These are phyloP conservation scores for Cyathus striatus DNA, from an alignment of 768 basidiomycete genomes.

Conservation along the genomic window DNA sequence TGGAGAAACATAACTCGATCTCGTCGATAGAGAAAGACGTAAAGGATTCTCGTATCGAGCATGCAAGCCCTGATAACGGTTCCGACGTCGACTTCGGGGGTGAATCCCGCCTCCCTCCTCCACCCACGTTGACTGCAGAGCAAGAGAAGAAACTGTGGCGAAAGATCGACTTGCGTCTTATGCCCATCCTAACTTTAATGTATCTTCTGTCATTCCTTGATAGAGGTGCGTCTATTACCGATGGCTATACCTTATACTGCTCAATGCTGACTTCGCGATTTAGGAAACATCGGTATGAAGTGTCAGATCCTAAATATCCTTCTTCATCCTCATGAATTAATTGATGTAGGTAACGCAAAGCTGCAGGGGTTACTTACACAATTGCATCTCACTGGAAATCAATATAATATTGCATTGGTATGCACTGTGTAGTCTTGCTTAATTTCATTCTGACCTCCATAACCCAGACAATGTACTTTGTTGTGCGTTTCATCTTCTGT, in stretches of 20 bases:
- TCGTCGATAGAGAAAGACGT: not conserved
- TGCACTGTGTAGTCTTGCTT: constrained; percentile 5
- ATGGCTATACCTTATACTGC: too few relatives aligned
- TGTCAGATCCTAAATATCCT: not conserved
- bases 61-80: not conserved
- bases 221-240: constrained; percentile 35
- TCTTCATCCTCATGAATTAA: not conserved
- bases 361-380: constrained; percentile 57
- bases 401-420: constrained; percentile 67
- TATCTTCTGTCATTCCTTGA: constrained; percentile 65
- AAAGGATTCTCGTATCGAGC: not conserved
- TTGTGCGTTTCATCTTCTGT: constrained; percentile 33
- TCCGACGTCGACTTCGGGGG: constrained; percentile 35
- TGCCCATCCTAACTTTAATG: constrained; percentile 56
- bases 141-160: constrained; percentile 51
- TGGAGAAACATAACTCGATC: not conserved
- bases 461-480: constrained; percentile 62
- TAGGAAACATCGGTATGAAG: constrained; percentile 52
- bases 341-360: constrained; percentile 56
- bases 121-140: constrained; percentile 37
- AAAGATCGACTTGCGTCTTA: constrained; percentile 52
- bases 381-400: constrained; percentile 49
- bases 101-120: constrained; percentile 38
- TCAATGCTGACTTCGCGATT: too few relatives aligned
- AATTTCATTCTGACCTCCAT: not conserved